Conservation (phyloP, 257 asterid genomes). For the Agastache rugosa region DNA sequence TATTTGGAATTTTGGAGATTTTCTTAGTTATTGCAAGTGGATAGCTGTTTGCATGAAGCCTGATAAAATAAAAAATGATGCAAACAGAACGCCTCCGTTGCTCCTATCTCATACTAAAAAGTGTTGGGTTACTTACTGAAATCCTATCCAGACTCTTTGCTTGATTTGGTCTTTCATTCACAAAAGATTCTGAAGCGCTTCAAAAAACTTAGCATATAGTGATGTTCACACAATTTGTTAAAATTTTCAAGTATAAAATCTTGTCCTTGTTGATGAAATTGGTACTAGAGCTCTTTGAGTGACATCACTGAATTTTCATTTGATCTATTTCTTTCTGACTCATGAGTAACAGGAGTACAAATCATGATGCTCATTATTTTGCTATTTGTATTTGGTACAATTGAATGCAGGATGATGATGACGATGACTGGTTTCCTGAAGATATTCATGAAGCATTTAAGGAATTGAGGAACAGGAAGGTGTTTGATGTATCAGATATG, state of each 20-base stretch:
- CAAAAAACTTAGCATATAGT: neutral
- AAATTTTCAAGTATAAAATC: neutral
- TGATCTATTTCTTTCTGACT: neutral
- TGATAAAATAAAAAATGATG: neutral
- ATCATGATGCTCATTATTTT: conserved; percentile 3
- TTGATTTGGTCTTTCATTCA: neutral
- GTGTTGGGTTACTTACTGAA: neutral
- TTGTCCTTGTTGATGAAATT: neutral
- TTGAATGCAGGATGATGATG: conserved; percentile 74
- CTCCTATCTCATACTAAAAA: neutral
- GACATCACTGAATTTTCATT: conserved; percentile 1
- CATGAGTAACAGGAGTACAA: conserved; percentile 3
- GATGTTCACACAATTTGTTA: neutral
- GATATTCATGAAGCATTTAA: conserved; percentile 86
- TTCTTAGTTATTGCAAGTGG: conserved; percentile 5
- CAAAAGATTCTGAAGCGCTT: neutral
- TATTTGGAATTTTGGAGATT: neutral
- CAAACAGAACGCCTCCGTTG: neutral
- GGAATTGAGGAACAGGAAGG: conserved; percentile 82
- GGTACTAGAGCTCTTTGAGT: neutral
- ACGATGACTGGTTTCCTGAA: conserved; percentile 98
- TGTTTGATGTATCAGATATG: conserved; percentile 94
- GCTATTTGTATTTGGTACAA: neutral
- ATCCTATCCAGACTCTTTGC: neutral
- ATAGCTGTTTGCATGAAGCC: conserved; percentile 22